A percentile compares a stretch with the other conserved stretches of the same genome.
These are phyloP conservation scores for Lentinula novae-zelandiae DNA, from an alignment of 1,284 basidiomycete species.

Conservation along the genomic window DNA sequence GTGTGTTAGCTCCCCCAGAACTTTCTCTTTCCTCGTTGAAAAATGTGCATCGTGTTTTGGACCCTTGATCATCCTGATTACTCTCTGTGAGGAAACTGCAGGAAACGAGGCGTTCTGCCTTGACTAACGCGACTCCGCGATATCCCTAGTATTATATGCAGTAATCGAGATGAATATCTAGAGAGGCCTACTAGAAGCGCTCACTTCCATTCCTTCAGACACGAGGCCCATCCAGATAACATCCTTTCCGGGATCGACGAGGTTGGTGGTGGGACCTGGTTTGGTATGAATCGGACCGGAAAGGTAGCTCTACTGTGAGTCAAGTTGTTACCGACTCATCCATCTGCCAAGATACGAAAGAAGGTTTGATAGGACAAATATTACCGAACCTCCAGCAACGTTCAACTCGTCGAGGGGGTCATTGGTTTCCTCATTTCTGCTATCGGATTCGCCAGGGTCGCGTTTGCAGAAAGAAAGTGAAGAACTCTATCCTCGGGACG, in stretches of 20 bases:
- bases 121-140: background rate
- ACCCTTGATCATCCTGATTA: constrained; percentile 71
- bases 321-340: background rate
- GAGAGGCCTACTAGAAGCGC: constrained; percentile 62
- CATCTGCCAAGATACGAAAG: constrained; percentile 1
- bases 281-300: constrained; percentile 63
- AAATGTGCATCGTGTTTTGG: constrained; percentile 78
- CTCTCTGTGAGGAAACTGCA: constrained; percentile 57
- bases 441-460: constrained; percentile 36
- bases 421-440: constrained; percentile 63
- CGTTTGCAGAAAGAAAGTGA: constrained; percentile 42
- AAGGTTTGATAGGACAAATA: constrained; percentile 61
- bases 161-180: constrained; percentile 74
- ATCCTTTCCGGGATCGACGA: constrained; percentile 73
- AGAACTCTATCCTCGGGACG: constrained; percentile 40
- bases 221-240: constrained; percentile 22
- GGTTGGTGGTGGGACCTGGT: constrained; percentile 74
- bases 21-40: background rate
- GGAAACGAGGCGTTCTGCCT: constrained; percentile 6
- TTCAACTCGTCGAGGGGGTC: constrained; percentile 61
- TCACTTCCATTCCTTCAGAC: constrained; percentile 55
- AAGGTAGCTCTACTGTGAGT: constrained; percentile 69
- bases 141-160: constrained; percentile 58
- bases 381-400: constrained; percentile 54
- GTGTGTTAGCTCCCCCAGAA: background rate